Percentiles rank a stretch among this genome's conserved stretches.
Conservation (phyloP, 1,284 basidiomycete genomes). For the Tylopilus orsonianus region DNA sequence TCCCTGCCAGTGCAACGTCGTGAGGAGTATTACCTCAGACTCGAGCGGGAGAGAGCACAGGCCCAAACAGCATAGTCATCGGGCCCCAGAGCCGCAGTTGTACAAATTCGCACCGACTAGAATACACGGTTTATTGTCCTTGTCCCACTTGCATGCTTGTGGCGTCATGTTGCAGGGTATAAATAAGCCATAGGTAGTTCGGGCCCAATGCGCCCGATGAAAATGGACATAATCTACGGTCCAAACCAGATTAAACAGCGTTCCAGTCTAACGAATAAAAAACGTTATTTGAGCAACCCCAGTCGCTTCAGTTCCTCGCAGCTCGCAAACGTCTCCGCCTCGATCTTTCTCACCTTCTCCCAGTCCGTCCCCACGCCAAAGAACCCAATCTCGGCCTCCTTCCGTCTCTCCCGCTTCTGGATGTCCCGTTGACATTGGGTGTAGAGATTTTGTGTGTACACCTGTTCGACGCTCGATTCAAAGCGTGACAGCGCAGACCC, state of each 20-base stretch:
- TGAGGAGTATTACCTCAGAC: slow-evolving; percentile 81
- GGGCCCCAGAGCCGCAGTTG: slow-evolving; percentile 6
- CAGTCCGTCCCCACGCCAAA: slow-evolving; percentile 90
- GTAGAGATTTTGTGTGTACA: slow-evolving; percentile 72
- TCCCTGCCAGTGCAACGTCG: slow-evolving; percentile 64
- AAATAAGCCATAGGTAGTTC: slow-evolving; percentile 27
- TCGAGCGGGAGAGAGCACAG: slow-evolving; percentile 58
- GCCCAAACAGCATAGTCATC: slow-evolving; percentile 19
- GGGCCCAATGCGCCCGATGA: slow-evolving; percentile 1
- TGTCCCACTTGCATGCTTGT: slow-evolving; percentile 19
- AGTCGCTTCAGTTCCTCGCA: slow-evolving; percentile 74
- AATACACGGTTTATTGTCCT: slow-evolving; percentile 17
- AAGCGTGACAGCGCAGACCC: slow-evolving; percentile 47
- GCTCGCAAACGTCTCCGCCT: slow-evolving; percentile 61
- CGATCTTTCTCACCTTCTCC: slow-evolving; percentile 75
- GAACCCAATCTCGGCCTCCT: slow-evolving; percentile 78
- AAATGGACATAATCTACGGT: slow-evolving; percentile 13
- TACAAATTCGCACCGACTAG: slow-evolving; percentile 15
- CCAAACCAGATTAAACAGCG: slow-evolving; percentile 10
- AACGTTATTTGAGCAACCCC: slow-evolving; percentile 44
- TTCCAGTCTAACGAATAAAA: slow-evolving; percentile 11
- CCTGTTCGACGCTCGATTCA: slow-evolving; percentile 68
- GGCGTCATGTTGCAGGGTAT: slow-evolving; percentile 28
- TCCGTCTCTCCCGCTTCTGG: slow-evolving; percentile 62
- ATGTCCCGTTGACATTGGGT: slow-evolving; percentile 65